Conservation (phyloP, 352 stramenopile genomes). For the Phytophthora citricola region DNA sequence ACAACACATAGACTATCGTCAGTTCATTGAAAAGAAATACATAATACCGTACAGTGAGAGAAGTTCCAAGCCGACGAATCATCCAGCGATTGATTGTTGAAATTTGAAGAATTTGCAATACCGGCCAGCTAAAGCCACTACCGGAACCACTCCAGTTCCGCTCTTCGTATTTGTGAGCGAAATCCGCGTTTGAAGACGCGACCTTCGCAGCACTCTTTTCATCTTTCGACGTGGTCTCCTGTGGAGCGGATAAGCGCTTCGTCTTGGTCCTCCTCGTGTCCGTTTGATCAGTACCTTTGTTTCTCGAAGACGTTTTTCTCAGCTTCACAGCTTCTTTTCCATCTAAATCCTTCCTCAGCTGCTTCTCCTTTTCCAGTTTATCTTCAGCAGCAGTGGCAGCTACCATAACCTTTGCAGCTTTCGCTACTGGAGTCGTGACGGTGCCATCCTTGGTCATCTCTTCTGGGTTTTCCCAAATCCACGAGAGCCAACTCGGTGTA, state of each 20-base stretch:
- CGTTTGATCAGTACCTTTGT: neutral
- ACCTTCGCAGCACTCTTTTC: conserved; percentile 16
- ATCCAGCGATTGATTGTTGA: conserved; percentile 15
- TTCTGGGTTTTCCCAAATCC: conserved; percentile 66
- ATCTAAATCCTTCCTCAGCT: conserved; percentile 18
- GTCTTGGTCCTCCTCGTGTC: conserved; percentile 24
- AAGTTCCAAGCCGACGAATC: neutral
- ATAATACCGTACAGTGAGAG: too few relatives aligned
- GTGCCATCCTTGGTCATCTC: conserved; percentile 18
- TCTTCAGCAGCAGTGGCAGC: conserved; percentile 42
- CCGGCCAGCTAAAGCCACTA: conserved; percentile 34
- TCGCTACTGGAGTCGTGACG: conserved; percentile 18
- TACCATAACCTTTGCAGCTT: conserved; percentile 41
- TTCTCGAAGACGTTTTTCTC: conserved; percentile 20
- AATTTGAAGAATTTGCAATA: conserved; percentile 11
- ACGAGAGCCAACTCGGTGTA: conserved; percentile 75
- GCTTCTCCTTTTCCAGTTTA: conserved; percentile 30
- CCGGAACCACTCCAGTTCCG: conserved; percentile 51
- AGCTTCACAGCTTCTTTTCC: conserved; percentile 10
- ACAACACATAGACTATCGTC: neutral
- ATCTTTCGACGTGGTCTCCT: neutral
- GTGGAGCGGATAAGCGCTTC: conserved; percentile 10
- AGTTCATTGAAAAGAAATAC: conserved; percentile 9
- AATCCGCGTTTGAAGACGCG: conserved; percentile 32
- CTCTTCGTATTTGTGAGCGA: conserved; percentile 42